Base-by-base conservation (phyloP, 2,329 filamentous ascomycete genomes). In the Fusarium sp. region DNA sequence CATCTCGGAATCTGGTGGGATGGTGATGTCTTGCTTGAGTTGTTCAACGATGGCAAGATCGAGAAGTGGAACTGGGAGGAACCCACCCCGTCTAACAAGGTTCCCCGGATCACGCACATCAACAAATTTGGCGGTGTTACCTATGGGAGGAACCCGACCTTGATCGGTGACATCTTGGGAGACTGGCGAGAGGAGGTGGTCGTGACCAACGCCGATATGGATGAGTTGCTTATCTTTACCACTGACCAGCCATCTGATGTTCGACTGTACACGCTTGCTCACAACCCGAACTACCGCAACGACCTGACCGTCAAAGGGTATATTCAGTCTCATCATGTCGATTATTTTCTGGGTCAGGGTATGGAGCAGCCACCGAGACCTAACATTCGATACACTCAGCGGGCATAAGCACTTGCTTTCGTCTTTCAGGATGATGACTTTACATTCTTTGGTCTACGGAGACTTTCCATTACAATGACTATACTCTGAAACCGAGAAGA, bases 241-340 rank as follows among this genome's bases (percentile, higher is more conserved):
- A 74, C 69, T 6, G 64, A 74, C 16, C 9, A 58, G 31, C 64
- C 69, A 7, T 68, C 64, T 4, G 58, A 70, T 6, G 64, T 67
- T 7, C 64, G 71, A 1, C 57, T 75, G 3, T 74, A 74, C 25
- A 74, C 72, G 10, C 64, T 75, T 29, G 55, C 72, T 1, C 71
- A 75, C 16, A 75, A 74, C 55, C 71, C 70, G 7, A 71, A 72
- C 1, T 75, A 74, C n/a, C 67, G 72, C 6, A 74, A 74, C 23
- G 63, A 67, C 11, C 64, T 74, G 67, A 74, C 72, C 0, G 57
- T 74, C 10, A 75, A 75, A 50, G 73, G 72, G 0, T 75, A 74
- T 14, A 42, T 70, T 18, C 69, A 75, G 62, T 67, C 65, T 11
- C 69, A 72, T 6, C 65, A 73, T 23, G 59, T 74, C 0, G 71